Evolutionary conservation across 2,329 filamentous ascomycete genomes (phyloP).

Genomic region (Colletotrichum scovillei): DNA sequence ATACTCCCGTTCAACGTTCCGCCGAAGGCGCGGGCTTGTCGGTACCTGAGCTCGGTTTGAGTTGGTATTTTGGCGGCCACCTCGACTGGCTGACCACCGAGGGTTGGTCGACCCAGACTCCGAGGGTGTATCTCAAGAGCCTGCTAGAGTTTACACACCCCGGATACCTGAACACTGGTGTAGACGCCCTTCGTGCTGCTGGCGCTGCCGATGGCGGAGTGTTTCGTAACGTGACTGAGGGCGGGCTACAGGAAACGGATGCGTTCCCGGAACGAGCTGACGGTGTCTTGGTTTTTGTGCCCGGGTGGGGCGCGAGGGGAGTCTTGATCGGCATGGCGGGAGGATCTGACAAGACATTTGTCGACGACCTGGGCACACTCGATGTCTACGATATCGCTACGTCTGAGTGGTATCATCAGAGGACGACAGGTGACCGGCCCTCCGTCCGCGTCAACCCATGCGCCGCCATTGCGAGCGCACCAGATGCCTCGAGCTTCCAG

Average conservation of each 20-base stretch:
- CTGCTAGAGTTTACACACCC: slow-evolving; percentile 82
- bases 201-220: slow-evolving; percentile 71
- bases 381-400: slow-evolving; percentile 83
- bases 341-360: slow-evolving; percentile 75
- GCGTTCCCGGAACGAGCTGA: slow-evolving; percentile 80
- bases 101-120: slow-evolving; percentile 75
- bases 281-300: slow-evolving; percentile 78
- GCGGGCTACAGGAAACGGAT: slow-evolving; percentile 66
- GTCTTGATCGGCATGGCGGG: slow-evolving; percentile 79
- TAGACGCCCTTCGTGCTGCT: slow-evolving; percentile 63
- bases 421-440: slow-evolving; percentile 72
- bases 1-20: slow-evolving; percentile 71
- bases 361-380: slow-evolving; percentile 63
- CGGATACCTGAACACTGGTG: slow-evolving; percentile 72
- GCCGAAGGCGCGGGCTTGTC: slow-evolving; percentile 80
- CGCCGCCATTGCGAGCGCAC: slow-evolving; percentile 74
- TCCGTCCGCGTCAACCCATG: slow-evolving; percentile 78
- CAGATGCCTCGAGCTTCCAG: slow-evolving; percentile 80
- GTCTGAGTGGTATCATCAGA: slow-evolving; percentile 79
- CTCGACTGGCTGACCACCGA: slow-evolving; percentile 68
- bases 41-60: slow-evolving; percentile 75
- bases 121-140: slow-evolving; percentile 77
- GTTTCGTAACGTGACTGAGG: slow-evolving; percentile 80
- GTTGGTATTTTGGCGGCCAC: slow-evolving; percentile 85
- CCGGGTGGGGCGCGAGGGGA: slow-evolving; percentile 77